These are phyloP conservation scores for Pseudogymnoascus sp. DNA, from an alignment of 2,329 filamentous ascomycete genomes.

Conservation along the genomic window DNA sequence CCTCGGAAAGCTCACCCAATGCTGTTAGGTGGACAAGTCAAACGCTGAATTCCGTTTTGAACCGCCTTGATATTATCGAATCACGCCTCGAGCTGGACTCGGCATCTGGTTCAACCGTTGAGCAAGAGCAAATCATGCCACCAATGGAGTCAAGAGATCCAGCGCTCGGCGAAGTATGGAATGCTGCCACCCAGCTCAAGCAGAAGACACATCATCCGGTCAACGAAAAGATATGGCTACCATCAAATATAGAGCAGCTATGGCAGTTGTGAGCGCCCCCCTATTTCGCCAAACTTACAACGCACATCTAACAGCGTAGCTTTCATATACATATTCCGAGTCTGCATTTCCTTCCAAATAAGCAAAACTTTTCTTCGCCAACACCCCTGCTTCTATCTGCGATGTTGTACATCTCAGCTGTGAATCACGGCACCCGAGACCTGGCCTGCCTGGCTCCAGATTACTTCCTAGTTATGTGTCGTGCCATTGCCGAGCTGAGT, in stretches of 20 bases:
- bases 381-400: constrained; percentile 37
- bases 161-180: constrained; percentile 25
- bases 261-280: constrained; percentile 28
- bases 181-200: constrained; percentile 27
- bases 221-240: constrained; percentile 30
- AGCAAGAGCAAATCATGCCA: constrained; percentile 15
- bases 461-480: constrained; percentile 34
- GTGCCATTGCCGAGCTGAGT: constrained; percentile 35
- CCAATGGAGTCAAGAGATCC: constrained; percentile 18
- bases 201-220: constrained; percentile 22
- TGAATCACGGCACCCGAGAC: constrained; percentile 31
- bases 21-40: constrained; percentile 14
- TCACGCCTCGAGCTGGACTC: constrained; percentile 15
- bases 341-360: constrained; percentile 38
- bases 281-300: background rate
- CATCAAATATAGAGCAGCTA: constrained; percentile 28
- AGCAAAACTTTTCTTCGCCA: constrained; percentile 36
- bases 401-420: constrained; percentile 35
- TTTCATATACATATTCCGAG: constrained; percentile 39
- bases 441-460: constrained; percentile 31
- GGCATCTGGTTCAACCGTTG: constrained; percentile 10
- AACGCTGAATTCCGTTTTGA: constrained; percentile 17
- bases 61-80: constrained; percentile 20
- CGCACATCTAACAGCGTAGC: constrained; percentile 20
- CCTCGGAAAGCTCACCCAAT: constrained; percentile 11